Base-by-base conservation (phyloP, 2,329 filamentous ascomycete genomes). In the Aureobasidium sp. region DNA sequence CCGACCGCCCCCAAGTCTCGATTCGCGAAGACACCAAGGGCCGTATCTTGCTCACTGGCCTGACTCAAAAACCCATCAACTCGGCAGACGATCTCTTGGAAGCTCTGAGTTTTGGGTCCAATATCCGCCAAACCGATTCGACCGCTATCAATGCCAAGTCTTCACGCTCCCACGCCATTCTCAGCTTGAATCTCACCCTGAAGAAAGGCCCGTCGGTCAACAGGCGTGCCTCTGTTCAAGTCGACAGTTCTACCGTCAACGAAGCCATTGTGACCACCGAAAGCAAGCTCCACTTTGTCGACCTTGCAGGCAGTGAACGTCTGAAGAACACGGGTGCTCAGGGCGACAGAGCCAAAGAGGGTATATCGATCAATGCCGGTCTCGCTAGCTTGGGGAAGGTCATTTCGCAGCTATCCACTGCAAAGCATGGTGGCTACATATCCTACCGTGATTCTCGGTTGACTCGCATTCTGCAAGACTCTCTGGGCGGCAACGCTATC, bases 361-460 rank as follows among this genome's bases (percentile, higher is more conserved):
- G 94, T 68, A 99, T 99, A 64, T 96, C 93, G 14, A 99, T 99
- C 80, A 99, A 99, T 71, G 94, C 90, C 42, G 94, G 94, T 64
- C 84, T 99, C 64, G 94, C 94, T 55, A 93, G 92, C 64, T 80
- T 99, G 29, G 94, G 94, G 72, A 99, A 99, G 75, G 94, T 99
- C 74, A 99, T 99, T 71, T 96, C 94, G 37, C 94, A 99, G 76
- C 82, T 99, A 45, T 99, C 94, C 0, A 96, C 92, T 20, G 89
- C 92, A 64, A 87, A 91, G 67, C 79, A 89, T 48, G 91, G 91
- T 52, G 88, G 91, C 5, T 91, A 97, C 75, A 92, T 99, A 62
- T 99, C 94, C 1, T 99, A 99, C 74, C 90, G 94, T 66, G 94
- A 99, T 77, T 97, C 94, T n/a, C 92, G 91, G 73, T 85, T 99